Evolutionary conservation across 1,139 yeast species (phyloP), one percentile per base, ranked within the genome.

Genomic region (Geotrichum phurueaensis): DNA sequence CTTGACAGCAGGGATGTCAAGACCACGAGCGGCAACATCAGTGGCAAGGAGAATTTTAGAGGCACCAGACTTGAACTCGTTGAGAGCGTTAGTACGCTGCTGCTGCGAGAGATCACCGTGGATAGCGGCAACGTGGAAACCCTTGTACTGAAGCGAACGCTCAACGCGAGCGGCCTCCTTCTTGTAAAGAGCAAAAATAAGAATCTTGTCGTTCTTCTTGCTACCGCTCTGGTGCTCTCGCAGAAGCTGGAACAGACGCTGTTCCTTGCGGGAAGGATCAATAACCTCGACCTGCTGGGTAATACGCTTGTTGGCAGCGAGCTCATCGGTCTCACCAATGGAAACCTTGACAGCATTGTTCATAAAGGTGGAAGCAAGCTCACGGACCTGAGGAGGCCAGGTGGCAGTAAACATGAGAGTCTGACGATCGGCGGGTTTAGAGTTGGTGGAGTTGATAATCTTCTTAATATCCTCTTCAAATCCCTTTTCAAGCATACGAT

Each of bases 1-100:
- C 75, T 92, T 94, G 66, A 94, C 99, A 68, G 95, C 90, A 57
- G 99, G 99, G 68, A 94, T 94, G 76, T 94, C 99, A 68, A 94
- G 82, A 65, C 99, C 99, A 78, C 99, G 84, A 45, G 99, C 99
- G 53, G 99, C 99, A 60, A 94, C 99, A 78, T 95, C 99, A 1
- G 99, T 94, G 47, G 99, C 99, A 69, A 94, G 81, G 72, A 94
- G 77, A 60, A 94, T 78, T 69, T 83, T 86, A 63, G 87, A 81
- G 58, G 81, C 81, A 51, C 99, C 99, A 39, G 81, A 74, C 76
- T 95, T 95, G 81, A 94, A 94, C 66, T 86, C 85, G 56, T 85
- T 86, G 65, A 94, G 79, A 1, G 99, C 97, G 67, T 79, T 83
- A 2, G 97, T 87, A 77, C 99, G 86, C 76, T 94, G 98, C 62